Evolutionary conservation across 768 basidiomycete genomes (phyloP).

Genomic region (Daedaleopsis nitida): DNA sequence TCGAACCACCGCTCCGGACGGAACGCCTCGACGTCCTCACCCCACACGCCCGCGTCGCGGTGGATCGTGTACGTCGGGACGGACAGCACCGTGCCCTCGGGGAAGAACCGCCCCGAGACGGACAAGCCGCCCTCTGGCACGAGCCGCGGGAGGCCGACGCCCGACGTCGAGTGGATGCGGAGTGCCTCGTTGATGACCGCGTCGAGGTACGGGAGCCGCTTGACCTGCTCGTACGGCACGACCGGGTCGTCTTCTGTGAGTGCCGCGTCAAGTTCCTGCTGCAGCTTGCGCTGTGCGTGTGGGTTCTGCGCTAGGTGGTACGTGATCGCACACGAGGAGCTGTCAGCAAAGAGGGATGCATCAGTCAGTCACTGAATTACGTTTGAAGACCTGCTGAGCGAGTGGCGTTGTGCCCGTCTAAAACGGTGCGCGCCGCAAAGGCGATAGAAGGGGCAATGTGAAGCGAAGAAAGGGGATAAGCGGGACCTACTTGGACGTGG

Average conservation of each 20-base stretch:
- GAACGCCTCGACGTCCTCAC: slow-evolving; percentile 71
- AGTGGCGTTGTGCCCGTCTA: no score
- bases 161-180: slow-evolving; percentile 82
- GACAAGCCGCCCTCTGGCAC: slow-evolving; percentile 76
- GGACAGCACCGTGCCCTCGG: slow-evolving; percentile 73
- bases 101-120: slow-evolving; percentile 59
- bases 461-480: neutral
- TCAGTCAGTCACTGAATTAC: neutral
- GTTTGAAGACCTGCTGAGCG: no score
- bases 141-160: slow-evolving; percentile 79
- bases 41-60: slow-evolving; percentile 73
- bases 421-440: no score
- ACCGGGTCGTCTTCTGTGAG: slow-evolving; percentile 63
- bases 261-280: slow-evolving; percentile 69
- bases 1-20: slow-evolving; percentile 89
- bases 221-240: slow-evolving; percentile 67
- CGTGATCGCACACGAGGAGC: slow-evolving; percentile 88
- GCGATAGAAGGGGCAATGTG: neutral
- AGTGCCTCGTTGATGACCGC: slow-evolving; percentile 88
- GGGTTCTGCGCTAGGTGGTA: slow-evolving; percentile 80
- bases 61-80: slow-evolving; percentile 87
- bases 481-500: slow-evolving; percentile 80
- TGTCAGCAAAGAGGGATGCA: slow-evolving; percentile 29
- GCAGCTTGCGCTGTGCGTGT: slow-evolving; percentile 65
- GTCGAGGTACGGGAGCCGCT: slow-evolving; percentile 75